phyloP scores from a whole-genome alignment of 345 rosid genomes.

The Citrus medica region DNA sequence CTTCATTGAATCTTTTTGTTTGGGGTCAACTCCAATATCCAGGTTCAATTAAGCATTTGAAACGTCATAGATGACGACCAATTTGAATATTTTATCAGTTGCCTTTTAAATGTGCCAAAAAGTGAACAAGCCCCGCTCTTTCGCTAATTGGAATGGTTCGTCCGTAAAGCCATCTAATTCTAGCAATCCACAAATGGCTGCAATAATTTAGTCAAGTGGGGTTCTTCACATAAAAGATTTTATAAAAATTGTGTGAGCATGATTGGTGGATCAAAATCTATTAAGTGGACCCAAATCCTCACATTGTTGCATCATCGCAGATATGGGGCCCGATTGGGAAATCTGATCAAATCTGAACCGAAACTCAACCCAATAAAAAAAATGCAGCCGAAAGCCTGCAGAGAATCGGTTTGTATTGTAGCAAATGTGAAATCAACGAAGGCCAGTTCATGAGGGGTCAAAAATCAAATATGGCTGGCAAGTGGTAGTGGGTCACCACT shows the following conservation, averaged over 20 bases:
- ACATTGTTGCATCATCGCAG: not conserved
- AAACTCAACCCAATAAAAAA: not conserved
- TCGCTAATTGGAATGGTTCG: not conserved
- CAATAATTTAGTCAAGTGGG: conserved; percentile 5
- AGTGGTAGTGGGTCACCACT: conserved; percentile 6
- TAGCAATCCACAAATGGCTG: not conserved
- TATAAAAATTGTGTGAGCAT: not conserved
- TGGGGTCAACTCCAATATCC: not conserved
- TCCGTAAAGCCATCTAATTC: too few relatives aligned
- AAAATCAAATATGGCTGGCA: conserved; percentile 9
- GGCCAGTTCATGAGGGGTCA: conserved; percentile 7
- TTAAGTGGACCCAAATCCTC: not conserved
- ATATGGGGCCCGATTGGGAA: not conserved
- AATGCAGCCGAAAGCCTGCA: not conserved
- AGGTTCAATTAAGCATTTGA: not conserved
- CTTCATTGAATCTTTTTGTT: not conserved
- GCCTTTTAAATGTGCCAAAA: not conserved
- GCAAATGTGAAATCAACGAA: not conserved
- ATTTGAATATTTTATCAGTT: not conserved
- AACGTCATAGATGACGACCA: not conserved
- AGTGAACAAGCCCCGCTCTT: not conserved
- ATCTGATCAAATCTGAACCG: not conserved
- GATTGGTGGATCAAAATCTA: conserved; percentile 12
- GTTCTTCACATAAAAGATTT: not conserved
- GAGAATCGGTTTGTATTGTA: not conserved